Conservation (phyloP, 805 yeast species). For the Metschnikowia peoriensis region DNA sequence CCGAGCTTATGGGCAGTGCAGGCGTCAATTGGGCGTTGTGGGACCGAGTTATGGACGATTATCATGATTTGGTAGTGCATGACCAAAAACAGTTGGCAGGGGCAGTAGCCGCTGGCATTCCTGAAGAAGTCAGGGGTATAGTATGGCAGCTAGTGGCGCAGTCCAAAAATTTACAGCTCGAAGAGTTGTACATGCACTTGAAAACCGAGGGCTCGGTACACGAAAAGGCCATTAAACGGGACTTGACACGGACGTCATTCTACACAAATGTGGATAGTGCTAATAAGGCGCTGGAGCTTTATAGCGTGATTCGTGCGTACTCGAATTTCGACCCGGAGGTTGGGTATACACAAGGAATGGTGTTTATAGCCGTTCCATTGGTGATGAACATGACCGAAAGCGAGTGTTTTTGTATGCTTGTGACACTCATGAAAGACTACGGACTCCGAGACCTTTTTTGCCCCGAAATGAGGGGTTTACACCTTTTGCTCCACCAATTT, state of each 20-base stretch:
- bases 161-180: slow-evolving; percentile 65
- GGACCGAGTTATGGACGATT: slow-evolving; percentile 78
- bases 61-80: slow-evolving; percentile 60
- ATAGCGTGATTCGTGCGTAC: slow-evolving; percentile 77
- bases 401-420: slow-evolving; percentile 81
- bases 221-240: slow-evolving; percentile 77
- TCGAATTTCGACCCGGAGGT: slow-evolving; percentile 86
- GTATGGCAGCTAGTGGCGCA: slow-evolving; percentile 89
- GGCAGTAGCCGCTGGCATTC: slow-evolving; percentile 71
- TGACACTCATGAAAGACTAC: slow-evolving; percentile 80
- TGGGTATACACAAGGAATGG: slow-evolving; percentile 98
- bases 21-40: slow-evolving; percentile 81
- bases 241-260: slow-evolving; percentile 81
- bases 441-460: slow-evolving; percentile 73
- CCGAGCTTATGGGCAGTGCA: slow-evolving; percentile 15
- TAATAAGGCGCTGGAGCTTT: slow-evolving; percentile 62
- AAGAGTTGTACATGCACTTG: slow-evolving; percentile 54
- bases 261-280: slow-evolving; percentile 55
- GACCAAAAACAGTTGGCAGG: slow-evolving; percentile 58
- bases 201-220: slow-evolving; percentile 55
- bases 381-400: slow-evolving; percentile 76
- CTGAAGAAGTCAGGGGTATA: slow-evolving; percentile 80
- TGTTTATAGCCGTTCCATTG: slow-evolving; percentile 84
- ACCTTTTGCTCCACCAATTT: slow-evolving; percentile 80
- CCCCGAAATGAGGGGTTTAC: slow-evolving; percentile 93